phyloP scores from a whole-genome alignment of 2,329 filamentous ascomycete species.

The Tympanopsis confertula region DNA sequence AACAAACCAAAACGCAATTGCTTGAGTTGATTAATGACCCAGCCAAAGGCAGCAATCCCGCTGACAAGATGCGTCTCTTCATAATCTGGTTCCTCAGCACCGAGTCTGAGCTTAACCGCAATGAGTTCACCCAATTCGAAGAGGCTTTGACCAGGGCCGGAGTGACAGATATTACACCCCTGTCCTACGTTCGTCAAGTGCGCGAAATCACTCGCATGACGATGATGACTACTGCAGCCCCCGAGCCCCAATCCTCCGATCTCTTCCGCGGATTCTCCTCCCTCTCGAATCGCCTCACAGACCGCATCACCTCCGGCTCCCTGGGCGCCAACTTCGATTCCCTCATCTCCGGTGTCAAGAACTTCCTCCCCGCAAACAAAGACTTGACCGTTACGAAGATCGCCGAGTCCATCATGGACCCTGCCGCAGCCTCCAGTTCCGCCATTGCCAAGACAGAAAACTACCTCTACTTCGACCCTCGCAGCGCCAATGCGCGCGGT shows the following conservation, averaged over 20 bases:
- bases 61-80: slow-evolving; percentile 86
- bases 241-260: slow-evolving; percentile 51
- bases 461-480: slow-evolving; percentile 94
- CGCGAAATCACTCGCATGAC: slow-evolving; percentile 96
- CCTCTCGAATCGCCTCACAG: slow-evolving; percentile 81
- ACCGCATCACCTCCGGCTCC: slow-evolving; percentile 60
- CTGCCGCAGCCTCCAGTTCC: slow-evolving; percentile 73
- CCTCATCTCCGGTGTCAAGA: slow-evolving; percentile 91
- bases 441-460: slow-evolving; percentile 93
- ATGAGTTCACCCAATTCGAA: slow-evolving; percentile 77
- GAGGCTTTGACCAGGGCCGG: slow-evolving; percentile 68
- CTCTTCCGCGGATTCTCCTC: slow-evolving; percentile 89
- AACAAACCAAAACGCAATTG: slow-evolving; percentile 81
- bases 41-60: slow-evolving; percentile 70
- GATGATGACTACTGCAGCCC: slow-evolving; percentile 74
- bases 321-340: slow-evolving; percentile 77
- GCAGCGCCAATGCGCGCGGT: slow-evolving; percentile 82
- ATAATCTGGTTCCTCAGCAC: slow-evolving; percentile 96
- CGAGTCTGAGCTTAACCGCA: slow-evolving; percentile 72
- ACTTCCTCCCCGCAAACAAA: slow-evolving; percentile 90
- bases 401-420: slow-evolving; percentile 96
- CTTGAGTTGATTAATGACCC: slow-evolving; percentile 73
- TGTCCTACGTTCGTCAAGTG: slow-evolving; percentile 84
- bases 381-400: slow-evolving; percentile 97
- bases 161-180: slow-evolving; percentile 56